These are phyloP conservation scores for Hymenoscyphus infarciens DNA, from an alignment of 2,329 filamentous ascomycete species.

Conservation along the genomic window DNA sequence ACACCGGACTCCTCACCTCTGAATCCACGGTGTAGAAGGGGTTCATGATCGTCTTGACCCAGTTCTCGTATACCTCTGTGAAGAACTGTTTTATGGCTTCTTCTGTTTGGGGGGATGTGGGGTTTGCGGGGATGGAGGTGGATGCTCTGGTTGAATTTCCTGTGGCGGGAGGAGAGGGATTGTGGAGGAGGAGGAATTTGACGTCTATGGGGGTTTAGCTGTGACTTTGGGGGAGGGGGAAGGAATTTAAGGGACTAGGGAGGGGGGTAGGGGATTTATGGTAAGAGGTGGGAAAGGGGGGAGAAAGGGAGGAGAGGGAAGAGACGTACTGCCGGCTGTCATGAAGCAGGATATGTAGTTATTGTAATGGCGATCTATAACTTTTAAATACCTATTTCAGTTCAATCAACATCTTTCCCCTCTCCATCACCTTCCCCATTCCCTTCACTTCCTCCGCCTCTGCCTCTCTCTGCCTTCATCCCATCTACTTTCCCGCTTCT, in stretches of 20 bases:
- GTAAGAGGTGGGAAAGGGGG: too few species aligned
- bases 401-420: too few species aligned
- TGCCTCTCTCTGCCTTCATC: neutral
- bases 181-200: slow-evolving; percentile 91
- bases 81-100: slow-evolving; percentile 96
- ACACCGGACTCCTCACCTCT: slow-evolving; percentile 82
- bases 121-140: slow-evolving; percentile 77
- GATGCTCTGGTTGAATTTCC: slow-evolving; percentile 49
- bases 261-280: too few species aligned
- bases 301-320: neutral
- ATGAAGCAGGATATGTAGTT: slow-evolving; percentile 94
- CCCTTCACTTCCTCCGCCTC: neutral
- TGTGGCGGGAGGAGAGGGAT: slow-evolving; percentile 56
- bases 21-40: slow-evolving; percentile 88
- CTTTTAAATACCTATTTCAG: slow-evolving; percentile 78
- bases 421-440: too few species aligned
- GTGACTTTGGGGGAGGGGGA: neutral
- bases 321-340: slow-evolving; percentile 64
- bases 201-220: slow-evolving; percentile 48
- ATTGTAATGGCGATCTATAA: slow-evolving; percentile 94
- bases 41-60: slow-evolving; percentile 96
- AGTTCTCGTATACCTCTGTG: slow-evolving; percentile 90
- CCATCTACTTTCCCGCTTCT: too few species aligned
- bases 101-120: slow-evolving; percentile 84
- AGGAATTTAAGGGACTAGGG: too few species aligned